These are phyloP conservation scores for Amanita thiersii DNA, from an alignment of 768 basidiomycete species.

Conservation along the genomic window DNA sequence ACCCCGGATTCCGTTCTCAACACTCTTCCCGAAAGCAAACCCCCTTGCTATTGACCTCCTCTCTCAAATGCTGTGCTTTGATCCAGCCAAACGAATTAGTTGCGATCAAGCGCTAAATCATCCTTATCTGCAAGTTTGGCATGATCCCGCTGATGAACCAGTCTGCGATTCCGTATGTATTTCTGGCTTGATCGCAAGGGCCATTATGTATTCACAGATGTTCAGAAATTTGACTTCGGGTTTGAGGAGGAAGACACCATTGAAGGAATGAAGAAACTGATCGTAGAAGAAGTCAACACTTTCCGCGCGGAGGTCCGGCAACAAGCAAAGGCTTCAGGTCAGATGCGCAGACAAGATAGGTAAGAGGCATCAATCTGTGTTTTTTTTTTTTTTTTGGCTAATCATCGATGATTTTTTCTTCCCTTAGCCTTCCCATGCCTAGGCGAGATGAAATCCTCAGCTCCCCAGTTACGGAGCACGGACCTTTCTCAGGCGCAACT, in stretches of 20 bases:
- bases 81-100: constrained; percentile 92
- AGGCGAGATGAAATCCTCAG: constrained; percentile 73
- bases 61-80: constrained; percentile 87
- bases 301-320: constrained; percentile 88
- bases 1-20: constrained; percentile 86
- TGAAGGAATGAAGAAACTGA: constrained; percentile 94
- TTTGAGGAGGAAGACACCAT: constrained; percentile 97
- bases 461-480: constrained; percentile 65
- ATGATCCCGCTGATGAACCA: constrained; percentile 94
- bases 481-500: constrained; percentile 54
- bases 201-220: neutral
- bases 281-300: constrained; percentile 83
- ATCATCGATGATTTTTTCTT: too few relatives aligned
- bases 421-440: constrained; percentile 65
- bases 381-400: constrained; percentile 1
- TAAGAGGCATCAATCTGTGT: constrained; percentile 18
- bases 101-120: constrained; percentile 95
- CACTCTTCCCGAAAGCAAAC: constrained; percentile 90
- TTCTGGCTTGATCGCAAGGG: neutral
- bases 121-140: constrained; percentile 95
- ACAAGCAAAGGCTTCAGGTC: constrained; percentile 67
- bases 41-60: constrained; percentile 91
- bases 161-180: constrained; percentile 64
- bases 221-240: constrained; percentile 86
- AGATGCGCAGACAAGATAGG: constrained; percentile 76